Conservation (phyloP, 768 basidiomycete species). For the Agrocybe pediades region DNA sequence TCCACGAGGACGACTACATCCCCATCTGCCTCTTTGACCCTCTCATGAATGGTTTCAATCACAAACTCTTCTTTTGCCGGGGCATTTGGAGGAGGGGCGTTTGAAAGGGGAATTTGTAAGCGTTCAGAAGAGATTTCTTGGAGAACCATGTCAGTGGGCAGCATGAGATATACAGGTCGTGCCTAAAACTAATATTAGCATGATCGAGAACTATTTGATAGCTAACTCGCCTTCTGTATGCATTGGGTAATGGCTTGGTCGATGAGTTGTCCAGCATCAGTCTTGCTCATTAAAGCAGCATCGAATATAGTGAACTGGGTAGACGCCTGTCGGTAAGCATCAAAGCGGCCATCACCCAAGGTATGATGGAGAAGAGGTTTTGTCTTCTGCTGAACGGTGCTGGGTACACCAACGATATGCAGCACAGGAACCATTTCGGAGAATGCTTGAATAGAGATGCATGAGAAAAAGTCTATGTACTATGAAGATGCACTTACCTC, state of each 20-base stretch:
- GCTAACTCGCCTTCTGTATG: slow-evolving; percentile 48
- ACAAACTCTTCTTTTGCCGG: slow-evolving; percentile 66
- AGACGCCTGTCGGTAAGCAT: slow-evolving; percentile 77
- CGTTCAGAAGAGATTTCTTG: slow-evolving; percentile 65
- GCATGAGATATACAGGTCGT: slow-evolving; percentile 83
- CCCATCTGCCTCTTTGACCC: slow-evolving; percentile 62
- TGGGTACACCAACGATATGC: slow-evolving; percentile 85
- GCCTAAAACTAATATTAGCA: slow-evolving; percentile 40
- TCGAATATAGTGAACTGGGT: slow-evolving; percentile 75
- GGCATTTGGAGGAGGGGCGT: slow-evolving; percentile 52
- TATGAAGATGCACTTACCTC: slow-evolving; percentile 43
- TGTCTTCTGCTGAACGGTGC: slow-evolving; percentile 67
- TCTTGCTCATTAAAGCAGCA: slow-evolving; percentile 53
- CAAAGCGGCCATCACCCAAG: slow-evolving; percentile 82
- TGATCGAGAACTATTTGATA: background rate
- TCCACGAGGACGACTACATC: slow-evolving; percentile 80
- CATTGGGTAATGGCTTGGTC: slow-evolving; percentile 78
- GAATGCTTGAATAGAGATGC: slow-evolving; percentile 50
- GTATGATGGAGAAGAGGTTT: slow-evolving; percentile 87
- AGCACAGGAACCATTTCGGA: slow-evolving; percentile 91
- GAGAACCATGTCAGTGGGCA: slow-evolving; percentile 83
- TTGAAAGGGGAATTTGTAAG: slow-evolving; percentile 59
- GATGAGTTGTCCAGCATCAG: slow-evolving; percentile 66
- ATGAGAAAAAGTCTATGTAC: background rate
- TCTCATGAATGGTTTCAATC: slow-evolving; percentile 68